Evolutionary conservation across 345 rosid genomes (phyloP).

Genomic region (Citrus hindsii): DNA sequence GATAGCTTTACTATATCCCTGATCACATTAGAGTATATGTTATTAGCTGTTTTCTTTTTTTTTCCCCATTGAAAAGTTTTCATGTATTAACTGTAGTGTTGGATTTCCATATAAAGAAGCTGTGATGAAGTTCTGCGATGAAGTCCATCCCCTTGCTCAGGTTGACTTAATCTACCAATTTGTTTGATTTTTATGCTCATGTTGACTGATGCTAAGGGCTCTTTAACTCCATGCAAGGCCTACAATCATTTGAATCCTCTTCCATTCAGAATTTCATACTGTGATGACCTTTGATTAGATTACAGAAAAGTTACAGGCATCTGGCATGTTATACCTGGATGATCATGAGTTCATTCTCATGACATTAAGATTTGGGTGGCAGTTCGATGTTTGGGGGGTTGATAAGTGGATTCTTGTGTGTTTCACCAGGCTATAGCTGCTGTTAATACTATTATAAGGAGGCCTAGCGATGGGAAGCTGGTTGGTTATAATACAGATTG

Average conservation of each 20-base stretch:
- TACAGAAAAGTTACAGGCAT: not conserved
- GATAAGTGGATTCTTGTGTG: not conserved
- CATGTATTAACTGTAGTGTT: conserved; percentile 30
- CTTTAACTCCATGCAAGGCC: not conserved
- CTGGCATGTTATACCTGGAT: not conserved
- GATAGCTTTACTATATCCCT: not conserved
- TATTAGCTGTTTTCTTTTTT: not conserved
- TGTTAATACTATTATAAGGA: conserved; percentile 47
- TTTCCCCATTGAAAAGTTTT: not conserved
- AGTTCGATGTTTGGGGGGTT: not conserved
- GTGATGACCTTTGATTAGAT: not conserved
- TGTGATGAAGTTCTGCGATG: conserved; percentile 39
- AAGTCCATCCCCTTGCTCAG: conserved; percentile 50
- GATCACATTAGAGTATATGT: not conserved
- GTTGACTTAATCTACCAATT: conserved; percentile 18
- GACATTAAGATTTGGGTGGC: not conserved
- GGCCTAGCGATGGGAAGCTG: conserved; percentile 47
- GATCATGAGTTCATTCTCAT: not conserved
- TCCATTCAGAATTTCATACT: not conserved
- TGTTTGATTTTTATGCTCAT: not conserved
- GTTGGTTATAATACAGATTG: conserved; percentile 53
- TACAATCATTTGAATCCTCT: not conserved
- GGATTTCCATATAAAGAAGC: conserved; percentile 57
- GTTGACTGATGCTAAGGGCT: not conserved
- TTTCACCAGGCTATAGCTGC: conserved; percentile 46